phyloP scores from a whole-genome alignment of 2,329 filamentous ascomycete genomes.

The Cadophora gregata region DNA sequence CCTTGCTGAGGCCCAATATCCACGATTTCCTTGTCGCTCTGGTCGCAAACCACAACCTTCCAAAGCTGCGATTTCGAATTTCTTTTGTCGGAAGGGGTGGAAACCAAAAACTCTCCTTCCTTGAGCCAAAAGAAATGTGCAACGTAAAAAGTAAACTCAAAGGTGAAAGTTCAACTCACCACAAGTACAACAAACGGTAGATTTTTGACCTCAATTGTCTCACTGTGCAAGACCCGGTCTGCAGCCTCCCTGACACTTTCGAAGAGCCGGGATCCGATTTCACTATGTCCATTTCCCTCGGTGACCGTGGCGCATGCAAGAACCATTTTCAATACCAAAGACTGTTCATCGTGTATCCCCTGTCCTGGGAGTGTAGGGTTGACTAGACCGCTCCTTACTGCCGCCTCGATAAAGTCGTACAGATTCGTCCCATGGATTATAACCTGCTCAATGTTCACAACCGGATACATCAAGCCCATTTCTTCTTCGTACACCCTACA shows the following conservation, averaged over 20 bases:
- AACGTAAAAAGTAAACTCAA: not conserved
- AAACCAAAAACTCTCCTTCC: not conserved
- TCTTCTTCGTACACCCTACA: slow-evolving; percentile 87
- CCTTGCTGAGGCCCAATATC: slow-evolving; percentile 1
- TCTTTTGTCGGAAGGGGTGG: no score
- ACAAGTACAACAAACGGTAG: slow-evolving; percentile 64
- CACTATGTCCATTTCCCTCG: slow-evolving; percentile 80
- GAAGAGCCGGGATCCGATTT: slow-evolving; percentile 74
- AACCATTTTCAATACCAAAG: slow-evolving; percentile 81
- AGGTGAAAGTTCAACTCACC: slow-evolving; percentile 48
- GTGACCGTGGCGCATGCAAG: slow-evolving; percentile 79
- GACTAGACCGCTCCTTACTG: slow-evolving; percentile 62
- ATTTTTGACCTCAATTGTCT: slow-evolving; percentile 60
- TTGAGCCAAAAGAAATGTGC: not conserved
- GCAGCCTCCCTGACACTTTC: slow-evolving; percentile 75
- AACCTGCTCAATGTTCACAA: slow-evolving; percentile 75
- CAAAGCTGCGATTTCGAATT: no score
- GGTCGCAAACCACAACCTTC: no score
- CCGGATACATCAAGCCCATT: slow-evolving; percentile 89
- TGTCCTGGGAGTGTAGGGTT: slow-evolving; percentile 49
- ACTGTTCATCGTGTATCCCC: slow-evolving; percentile 63
- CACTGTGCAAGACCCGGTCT: slow-evolving; percentile 64
- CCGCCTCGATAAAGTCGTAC: slow-evolving; percentile 75
- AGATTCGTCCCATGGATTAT: slow-evolving; percentile 73
- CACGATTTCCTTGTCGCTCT: no score